Evolutionary conservation across 192 early-diverging fungal species (phyloP), one percentile per base, ranked within the genome.

Genomic region (Haplosporangium gracile): DNA sequence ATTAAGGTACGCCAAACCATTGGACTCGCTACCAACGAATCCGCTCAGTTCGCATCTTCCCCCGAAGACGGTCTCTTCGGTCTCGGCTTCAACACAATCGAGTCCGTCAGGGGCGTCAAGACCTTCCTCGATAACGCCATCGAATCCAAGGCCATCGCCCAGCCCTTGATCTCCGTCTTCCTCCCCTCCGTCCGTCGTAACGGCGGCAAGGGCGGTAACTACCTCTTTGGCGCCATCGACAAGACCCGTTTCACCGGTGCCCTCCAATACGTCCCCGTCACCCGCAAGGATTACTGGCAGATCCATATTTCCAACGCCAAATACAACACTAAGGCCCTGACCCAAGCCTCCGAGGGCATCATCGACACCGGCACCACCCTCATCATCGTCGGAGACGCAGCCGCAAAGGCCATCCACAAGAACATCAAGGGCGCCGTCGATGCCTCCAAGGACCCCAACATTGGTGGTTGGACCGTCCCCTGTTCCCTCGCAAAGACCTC

Each of bases 311-410:
- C 90, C 51, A 77, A 75, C 16, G 82, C 85, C 40, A 78, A 79
- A 0, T 78, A 91, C 2, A 82, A 82, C 45, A 82, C 78, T 22
- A 76, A 83, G 2, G 77, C 77, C 2, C 53, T 89, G 18, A 79
- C 81, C 29, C 72, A 75, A n/a, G 36, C 72, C 53, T 75, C 72
- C 11, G 45, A 63, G 43, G 89, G 88, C 18, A 93, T 94, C 74
- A 51, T 94, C 7, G 93, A 94, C 79, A 93, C 93, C 9, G 93
- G 93, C 71, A 92, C 93, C n/a, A 94, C 92, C 32, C 81, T 94
- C 13, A 85, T 94, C 55, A 80, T 93, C 20, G 88, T 94, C 79
- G 85, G 80, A 72, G 88, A 89, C 4, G 79, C 88, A 43, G 89
- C 89, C 18, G 91, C 92, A 45, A 82, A 82, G 32, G 89, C 89